phyloP scores from a whole-genome alignment of 1,284 basidiomycete species.

The Fistulinella staudtii region DNA sequence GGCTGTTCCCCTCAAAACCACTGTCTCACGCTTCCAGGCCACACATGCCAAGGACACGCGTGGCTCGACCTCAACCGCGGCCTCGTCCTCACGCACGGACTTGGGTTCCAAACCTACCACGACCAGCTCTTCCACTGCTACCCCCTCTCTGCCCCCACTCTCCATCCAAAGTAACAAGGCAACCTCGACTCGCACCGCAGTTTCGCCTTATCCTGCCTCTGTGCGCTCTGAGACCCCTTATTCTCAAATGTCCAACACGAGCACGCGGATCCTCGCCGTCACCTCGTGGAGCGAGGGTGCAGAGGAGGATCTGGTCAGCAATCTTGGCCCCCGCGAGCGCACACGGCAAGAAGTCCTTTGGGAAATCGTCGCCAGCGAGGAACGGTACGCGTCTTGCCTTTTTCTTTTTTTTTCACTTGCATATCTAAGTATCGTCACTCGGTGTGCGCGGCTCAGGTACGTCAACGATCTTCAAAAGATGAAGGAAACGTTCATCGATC shows the following conservation, averaged over 20 bases:
- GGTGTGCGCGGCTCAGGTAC: conserved; percentile 56
- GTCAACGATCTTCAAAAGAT: conserved; percentile 86
- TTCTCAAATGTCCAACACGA: conserved; percentile 65
- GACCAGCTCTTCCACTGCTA: conserved; percentile 39
- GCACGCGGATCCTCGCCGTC: conserved; percentile 72
- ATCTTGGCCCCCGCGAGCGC: conserved; percentile 88
- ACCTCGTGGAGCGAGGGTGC: conserved; percentile 95
- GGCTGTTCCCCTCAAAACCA: conserved; percentile 50
- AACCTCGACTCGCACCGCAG: conserved; percentile 54
- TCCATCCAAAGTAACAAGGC: conserved; percentile 37
- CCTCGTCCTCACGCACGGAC: conserved; percentile 53
- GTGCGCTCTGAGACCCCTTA: conserved; percentile 76
- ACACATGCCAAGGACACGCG: conserved; percentile 64
- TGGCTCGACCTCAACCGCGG: conserved; percentile 58
- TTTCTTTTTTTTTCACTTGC: too few relatives aligned
- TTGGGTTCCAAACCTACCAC: conserved; percentile 35
- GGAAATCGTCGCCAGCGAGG: conserved; percentile 97
- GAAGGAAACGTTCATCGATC: conserved; percentile 90
- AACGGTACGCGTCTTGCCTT: conserved; percentile 58
- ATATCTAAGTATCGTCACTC: conserved; percentile 16
- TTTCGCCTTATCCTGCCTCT: conserved; percentile 63
- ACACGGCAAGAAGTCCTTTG: conserved; percentile 96
- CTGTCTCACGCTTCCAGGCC: conserved; percentile 70
- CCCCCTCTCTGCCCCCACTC: conserved; percentile 41
- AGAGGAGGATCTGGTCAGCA: conserved; percentile 91